These are phyloP conservation scores for Aspergillus jensenii DNA, from an alignment of 2,329 filamentous ascomycete species.

Conservation along the genomic window DNA sequence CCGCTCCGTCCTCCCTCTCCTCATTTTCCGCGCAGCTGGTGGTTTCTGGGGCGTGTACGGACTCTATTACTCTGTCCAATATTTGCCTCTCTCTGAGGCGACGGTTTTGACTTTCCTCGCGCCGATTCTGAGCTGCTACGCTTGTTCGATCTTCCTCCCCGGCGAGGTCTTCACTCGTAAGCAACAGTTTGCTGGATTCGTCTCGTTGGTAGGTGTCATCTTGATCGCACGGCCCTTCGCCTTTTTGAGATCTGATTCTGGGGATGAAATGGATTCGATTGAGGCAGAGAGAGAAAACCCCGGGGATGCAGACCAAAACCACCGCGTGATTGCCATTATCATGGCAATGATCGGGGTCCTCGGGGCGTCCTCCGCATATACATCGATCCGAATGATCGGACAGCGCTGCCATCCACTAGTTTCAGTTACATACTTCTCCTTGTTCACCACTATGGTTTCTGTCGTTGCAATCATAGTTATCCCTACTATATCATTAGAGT, in stretches of 20 bases:
- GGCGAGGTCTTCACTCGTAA: constrained; percentile 75
- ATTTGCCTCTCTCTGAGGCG: constrained; percentile 81
- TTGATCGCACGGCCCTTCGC: constrained; percentile 72
- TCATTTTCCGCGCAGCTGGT: constrained; percentile 66
- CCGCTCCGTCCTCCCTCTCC: constrained; percentile 64
- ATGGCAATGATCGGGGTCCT: constrained; percentile 75
- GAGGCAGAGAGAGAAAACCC: constrained; percentile 20
- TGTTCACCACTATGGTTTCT: constrained; percentile 69
- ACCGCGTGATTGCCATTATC: constrained; percentile 69
- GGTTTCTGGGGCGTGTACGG: constrained; percentile 80
- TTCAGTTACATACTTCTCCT: constrained; percentile 79
- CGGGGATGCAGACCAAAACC: constrained; percentile 53
- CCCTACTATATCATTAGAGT: constrained; percentile 57
- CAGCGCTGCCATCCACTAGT: constrained; percentile 78
- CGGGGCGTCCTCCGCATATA: constrained; percentile 72
- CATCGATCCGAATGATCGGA: constrained; percentile 77
- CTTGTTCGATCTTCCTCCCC: constrained; percentile 69
- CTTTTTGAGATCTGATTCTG: constrained; percentile 9
- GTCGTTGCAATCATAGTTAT: constrained; percentile 57
- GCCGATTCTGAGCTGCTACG: constrained; percentile 75
- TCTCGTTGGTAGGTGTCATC: constrained; percentile 77
- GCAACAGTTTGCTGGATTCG: constrained; percentile 72
- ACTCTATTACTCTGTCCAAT: constrained; percentile 72
- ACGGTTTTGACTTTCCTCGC: constrained; percentile 87
- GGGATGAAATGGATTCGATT: constrained; percentile 15